Evolutionary conservation across 805 yeast species (phyloP).

Genomic region (Saturnispora serradocipensis): DNA sequence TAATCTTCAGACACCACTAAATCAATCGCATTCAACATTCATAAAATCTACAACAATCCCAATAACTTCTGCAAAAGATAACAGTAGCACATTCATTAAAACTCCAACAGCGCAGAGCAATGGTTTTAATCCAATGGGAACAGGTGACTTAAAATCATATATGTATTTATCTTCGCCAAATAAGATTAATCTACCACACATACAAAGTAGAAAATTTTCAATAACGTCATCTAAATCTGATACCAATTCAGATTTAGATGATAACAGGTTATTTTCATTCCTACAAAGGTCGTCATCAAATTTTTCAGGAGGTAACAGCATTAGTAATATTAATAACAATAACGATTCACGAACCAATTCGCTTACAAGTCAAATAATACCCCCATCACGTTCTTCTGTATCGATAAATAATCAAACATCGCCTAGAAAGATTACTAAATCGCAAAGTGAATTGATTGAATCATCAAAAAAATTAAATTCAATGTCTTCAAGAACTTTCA

Average conservation of each 20-base stretch:
- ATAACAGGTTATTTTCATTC: background rate
- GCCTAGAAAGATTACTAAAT: background rate
- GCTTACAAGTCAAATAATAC: background rate
- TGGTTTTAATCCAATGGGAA: background rate
- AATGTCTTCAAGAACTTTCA: constrained; percentile 26
- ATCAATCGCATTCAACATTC: constrained; percentile 6
- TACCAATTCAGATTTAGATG: background rate
- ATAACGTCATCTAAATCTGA: constrained; percentile 14
- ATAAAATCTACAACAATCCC: background rate
- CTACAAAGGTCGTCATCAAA: background rate
- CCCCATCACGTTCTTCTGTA: background rate
- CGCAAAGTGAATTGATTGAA: background rate
- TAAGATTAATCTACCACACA: constrained; percentile 13
- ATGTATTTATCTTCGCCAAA: constrained; percentile 8
- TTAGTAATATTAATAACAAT: background rate
- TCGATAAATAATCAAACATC: background rate
- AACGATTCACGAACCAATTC: constrained; percentile 12
- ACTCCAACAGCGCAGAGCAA: constrained; percentile 4
- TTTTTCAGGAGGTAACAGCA: background rate
- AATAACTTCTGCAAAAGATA: background rate
- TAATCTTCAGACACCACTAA: constrained; percentile 13
- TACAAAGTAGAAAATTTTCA: constrained; percentile 17
- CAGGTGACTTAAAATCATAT: background rate
- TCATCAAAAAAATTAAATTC: constrained; percentile 19
- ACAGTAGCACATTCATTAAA: background rate